These are phyloP conservation scores for Celoporthe dispersa DNA, from an alignment of 2,329 filamentous ascomycete species.

Conservation along the genomic window DNA sequence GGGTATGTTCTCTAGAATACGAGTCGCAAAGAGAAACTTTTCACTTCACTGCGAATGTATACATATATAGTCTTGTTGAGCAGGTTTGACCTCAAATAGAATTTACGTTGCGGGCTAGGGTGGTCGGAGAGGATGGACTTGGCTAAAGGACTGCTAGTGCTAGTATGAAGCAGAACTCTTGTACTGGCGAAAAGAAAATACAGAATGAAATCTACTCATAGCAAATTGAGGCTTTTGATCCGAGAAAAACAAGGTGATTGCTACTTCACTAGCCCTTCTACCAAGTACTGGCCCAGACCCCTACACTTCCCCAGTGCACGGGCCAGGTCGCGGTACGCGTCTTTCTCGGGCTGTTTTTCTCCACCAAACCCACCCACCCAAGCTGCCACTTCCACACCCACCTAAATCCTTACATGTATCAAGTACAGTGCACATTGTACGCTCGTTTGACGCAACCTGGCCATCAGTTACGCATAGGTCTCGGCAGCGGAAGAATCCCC, in stretches of 20 bases:
- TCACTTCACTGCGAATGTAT: not conserved
- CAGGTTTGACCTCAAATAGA: not conserved
- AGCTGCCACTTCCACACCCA: conserved; percentile 21
- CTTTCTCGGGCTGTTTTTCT: conserved; percentile 23
- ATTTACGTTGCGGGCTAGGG: not conserved
- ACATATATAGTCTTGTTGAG: conserved; percentile 3
- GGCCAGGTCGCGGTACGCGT: conserved; percentile 29
- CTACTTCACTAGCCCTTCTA: not conserved
- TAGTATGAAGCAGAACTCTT: not conserved
- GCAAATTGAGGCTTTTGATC: not conserved
- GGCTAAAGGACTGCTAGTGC: not conserved
- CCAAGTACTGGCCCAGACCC: not conserved
- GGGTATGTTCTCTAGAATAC: conserved; percentile 64
- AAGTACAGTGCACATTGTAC: conserved; percentile 5
- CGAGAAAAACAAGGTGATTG: not conserved
- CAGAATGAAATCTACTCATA: not conserved
- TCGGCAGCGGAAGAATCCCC: conserved; percentile 6
- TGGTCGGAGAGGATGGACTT: not conserved
- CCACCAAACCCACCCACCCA: conserved; percentile 15
- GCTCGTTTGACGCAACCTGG: conserved; percentile 22
- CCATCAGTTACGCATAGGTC: conserved; percentile 1
- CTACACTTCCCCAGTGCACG: conserved; percentile 10
- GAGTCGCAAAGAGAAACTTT: not conserved
- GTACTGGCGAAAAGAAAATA: not conserved
- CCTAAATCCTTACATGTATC: conserved; percentile 14